phyloP scores from a whole-genome alignment of 2,329 filamentous ascomycete genomes.

The Tolypocladium endophyticum region DNA sequence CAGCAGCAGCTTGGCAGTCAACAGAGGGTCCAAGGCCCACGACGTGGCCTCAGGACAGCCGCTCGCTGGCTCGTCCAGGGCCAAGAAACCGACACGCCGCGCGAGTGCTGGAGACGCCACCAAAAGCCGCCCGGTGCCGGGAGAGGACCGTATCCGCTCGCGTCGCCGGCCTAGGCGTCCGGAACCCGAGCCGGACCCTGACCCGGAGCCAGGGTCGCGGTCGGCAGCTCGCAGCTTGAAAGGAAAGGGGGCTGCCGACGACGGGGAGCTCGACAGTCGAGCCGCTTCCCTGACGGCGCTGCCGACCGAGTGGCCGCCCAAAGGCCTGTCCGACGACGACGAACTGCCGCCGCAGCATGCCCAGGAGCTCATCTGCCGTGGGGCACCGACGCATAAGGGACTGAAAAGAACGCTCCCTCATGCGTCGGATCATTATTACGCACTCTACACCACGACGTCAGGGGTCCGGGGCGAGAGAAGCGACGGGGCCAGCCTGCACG shows the following conservation, averaged over 20 bases:
- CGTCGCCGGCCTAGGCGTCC: slow-evolving; percentile 32
- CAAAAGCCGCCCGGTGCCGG: slow-evolving; percentile 1
- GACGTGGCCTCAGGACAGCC: background rate
- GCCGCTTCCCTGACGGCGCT: background rate
- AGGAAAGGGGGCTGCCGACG: background rate
- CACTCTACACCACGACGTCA: slow-evolving; percentile 38
- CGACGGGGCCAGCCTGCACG: slow-evolving; percentile 39
- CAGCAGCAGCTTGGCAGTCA: slow-evolving; percentile 29
- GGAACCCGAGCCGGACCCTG: slow-evolving; percentile 17
- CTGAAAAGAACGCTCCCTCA: slow-evolving; percentile 44
- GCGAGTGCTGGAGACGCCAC: background rate
- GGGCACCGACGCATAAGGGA: slow-evolving; percentile 46
- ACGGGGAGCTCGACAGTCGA: background rate
- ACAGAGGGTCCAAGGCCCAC: background rate
- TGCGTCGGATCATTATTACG: slow-evolving; percentile 42
- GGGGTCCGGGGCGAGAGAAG: slow-evolving; percentile 33
- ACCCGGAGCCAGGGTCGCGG: background rate
- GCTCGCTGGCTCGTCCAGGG: background rate
- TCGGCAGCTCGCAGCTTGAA: background rate
- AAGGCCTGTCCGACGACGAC: slow-evolving; percentile 34
- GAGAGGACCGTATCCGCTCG: slow-evolving; percentile 10
- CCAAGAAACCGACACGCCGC: background rate
- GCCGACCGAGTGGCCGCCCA: slow-evolving; percentile 42
- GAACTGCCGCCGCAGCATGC: slow-evolving; percentile 43
- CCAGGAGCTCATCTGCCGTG: slow-evolving; percentile 46